Percentiles rank a stretch among this genome's conserved stretches.
Conservation (phyloP, 108 stramenopile species). For the Skeletonema potamos region DNA sequence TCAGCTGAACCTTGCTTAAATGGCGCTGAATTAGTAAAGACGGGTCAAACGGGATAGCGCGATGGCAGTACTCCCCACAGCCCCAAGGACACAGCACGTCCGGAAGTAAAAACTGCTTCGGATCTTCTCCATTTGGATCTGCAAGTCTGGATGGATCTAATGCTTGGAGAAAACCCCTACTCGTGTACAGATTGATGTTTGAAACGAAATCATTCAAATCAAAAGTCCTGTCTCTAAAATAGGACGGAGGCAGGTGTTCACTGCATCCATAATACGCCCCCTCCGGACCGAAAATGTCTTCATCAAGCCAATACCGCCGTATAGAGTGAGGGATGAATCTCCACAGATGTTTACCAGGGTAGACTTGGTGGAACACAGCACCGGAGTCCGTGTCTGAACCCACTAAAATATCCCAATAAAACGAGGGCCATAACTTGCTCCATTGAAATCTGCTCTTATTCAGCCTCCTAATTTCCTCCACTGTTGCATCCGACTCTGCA, state of each 20-base stretch:
- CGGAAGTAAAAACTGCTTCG: background rate
- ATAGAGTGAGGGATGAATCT: background rate
- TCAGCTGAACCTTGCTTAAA: background rate
- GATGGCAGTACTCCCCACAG: slow-evolving; percentile 1
- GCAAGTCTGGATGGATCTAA: background rate
- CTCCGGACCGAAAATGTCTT: background rate
- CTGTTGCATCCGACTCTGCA: background rate
- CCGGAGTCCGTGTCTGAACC: background rate
- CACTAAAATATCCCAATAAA: background rate
- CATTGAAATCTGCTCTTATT: background rate
- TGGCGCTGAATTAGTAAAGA: background rate
- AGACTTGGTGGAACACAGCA: background rate
- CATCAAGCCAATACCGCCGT: background rate
- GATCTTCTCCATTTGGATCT: background rate
- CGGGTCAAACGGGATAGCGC: background rate
- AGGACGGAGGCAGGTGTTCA: background rate
- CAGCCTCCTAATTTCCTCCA: background rate
- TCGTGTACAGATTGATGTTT: background rate
- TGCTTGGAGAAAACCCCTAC: background rate
- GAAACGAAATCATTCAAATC: background rate
- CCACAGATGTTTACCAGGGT: background rate
- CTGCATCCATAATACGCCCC: background rate
- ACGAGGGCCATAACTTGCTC: background rate
- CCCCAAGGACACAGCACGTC: slow-evolving; percentile 1
- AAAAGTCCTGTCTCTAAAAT: background rate